Base-by-base conservation (phyloP, 225 moss, liverwort and hornwort species). In the Thuidium tamariscinum region DNA sequence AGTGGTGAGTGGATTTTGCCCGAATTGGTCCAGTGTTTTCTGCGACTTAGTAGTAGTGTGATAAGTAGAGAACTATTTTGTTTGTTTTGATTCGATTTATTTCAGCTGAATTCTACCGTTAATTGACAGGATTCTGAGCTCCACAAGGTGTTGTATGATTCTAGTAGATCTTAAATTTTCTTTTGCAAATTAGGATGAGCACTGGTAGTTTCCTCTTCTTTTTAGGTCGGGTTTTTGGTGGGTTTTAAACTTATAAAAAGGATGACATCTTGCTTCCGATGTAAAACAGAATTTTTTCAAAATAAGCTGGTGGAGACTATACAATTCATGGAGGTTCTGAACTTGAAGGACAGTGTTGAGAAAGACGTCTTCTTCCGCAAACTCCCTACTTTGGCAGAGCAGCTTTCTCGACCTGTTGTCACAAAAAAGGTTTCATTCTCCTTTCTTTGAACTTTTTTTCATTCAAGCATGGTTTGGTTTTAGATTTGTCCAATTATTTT, bases 261-360 rank as follows among this genome's bases (percentile, higher is more conserved):
- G 39, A 54, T 89, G 71, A 82, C 67, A 65, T 51, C 25, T 78
- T 87, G 65, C 51, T 84, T 74, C 27, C 34, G 44, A 52, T 90
- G 82, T 84, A 66, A 44, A 85, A 87, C 95, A 96, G 95, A 96
- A 77, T 98, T 95, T 89, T 97, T 98, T 68, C 96, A 96, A 56
- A 96, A 95, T 74, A 97, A 98, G 89, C 93, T 97, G 81, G 95
- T 98, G 89, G 96, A 98, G 91, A 96, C 95, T 36, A 97, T 98
- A 89, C 98, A 98, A 86, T 98, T 98, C 71, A 93, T 98, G 95
- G 98, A 98, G 84, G 90, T 95, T 68, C 89, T 96, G 91, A 96
- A 96, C 88, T 93, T 98, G 88, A 98, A 96, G 89, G 98, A 98
- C 74, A 96, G 95, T 86, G 93, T 95, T 59, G 98, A 98, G 89